Percentiles rank a stretch among this genome's conserved stretches.
These are phyloP conservation scores for Hevea brasiliensis DNA, from an alignment of 345 rosid species.

Conservation along the genomic window DNA sequence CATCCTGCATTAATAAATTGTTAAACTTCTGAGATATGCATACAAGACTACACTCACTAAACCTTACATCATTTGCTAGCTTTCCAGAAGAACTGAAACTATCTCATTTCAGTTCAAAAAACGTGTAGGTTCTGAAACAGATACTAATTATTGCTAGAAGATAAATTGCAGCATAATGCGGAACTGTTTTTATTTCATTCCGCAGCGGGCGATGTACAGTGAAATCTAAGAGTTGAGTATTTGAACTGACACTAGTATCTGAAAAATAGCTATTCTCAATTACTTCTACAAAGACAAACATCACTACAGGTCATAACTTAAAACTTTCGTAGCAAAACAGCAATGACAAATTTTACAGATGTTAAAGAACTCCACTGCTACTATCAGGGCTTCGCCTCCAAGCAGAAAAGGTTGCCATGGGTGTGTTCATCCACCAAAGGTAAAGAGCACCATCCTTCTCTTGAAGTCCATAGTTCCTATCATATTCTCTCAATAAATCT, in stretches of 20 bases:
- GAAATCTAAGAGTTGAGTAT: neutral
- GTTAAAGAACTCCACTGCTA: neutral
- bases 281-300: constrained; percentile 1
- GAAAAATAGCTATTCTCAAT: neutral
- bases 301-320: neutral
- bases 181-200: neutral
- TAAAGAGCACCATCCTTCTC: constrained; percentile 57
- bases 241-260: neutral
- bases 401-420: constrained; percentile 68
- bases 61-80: no score
- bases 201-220: constrained; percentile 5
- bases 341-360: constrained; percentile 21
- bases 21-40: no score
- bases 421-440: constrained; percentile 67
- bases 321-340: neutral
- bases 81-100: no score
- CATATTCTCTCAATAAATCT: constrained; percentile 47
- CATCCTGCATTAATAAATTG: no score
- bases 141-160: neutral
- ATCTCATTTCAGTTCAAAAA: neutral
- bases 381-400: constrained; percentile 48
- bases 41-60: no score
- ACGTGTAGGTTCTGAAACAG: neutral
- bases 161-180: neutral
- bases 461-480: constrained; percentile 47